Base-by-base conservation (phyloP, 305 asterid species). In the Coffea humblotiana region DNA sequence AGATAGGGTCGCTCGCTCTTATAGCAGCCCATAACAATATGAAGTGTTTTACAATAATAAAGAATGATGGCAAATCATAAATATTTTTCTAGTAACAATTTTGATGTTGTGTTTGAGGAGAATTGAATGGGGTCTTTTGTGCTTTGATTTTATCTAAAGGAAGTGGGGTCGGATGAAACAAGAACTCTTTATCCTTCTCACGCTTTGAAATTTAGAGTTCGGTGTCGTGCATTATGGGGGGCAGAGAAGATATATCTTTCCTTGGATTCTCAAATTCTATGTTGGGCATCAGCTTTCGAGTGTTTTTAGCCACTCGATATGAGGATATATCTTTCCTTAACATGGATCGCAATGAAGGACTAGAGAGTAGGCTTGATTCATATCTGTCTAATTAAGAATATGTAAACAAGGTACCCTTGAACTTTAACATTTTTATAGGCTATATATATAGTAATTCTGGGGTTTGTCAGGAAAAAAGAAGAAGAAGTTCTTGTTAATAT, bases 201-300 rank as follows among this genome's bases (percentile, higher is more conserved):
- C 60, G 82, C 78, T 84, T 72, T 73, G 49, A 84, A 71, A 77
- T 73, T 49, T 75, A 74, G 77, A 83, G 85, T 68, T 76, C 76
- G 73, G 15, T 72, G 85, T 81, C 69, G 80, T 78, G 86, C 74
- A 60, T 56, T 67, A 80, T 87, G 85, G 88, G 88, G 81, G 70
- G 85, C 82, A 84, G 85, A 83, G 80, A 76, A 81, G 77, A 25
- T 74, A 27, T 79, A 76, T 78, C 43, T 52, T 70, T 81, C 84
- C 82, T 87, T 83, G 90, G 92, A 90, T 84, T 85, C 86, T 85
- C 85, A 72, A 78, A 56, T 80, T 83, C 43, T 47, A 66, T 77
- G 56, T 64, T 35, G 87, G 90, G 86, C 81, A 65, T 84, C 75
- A 51, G 19, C 35, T 80, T 83, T 75, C 75, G 52, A 81, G 32